A percentile compares a stretch with the other conserved stretches of the same genome.
Conservation (phyloP, 1,284 basidiomycete genomes). For the Rhodotorula sp. region DNA sequence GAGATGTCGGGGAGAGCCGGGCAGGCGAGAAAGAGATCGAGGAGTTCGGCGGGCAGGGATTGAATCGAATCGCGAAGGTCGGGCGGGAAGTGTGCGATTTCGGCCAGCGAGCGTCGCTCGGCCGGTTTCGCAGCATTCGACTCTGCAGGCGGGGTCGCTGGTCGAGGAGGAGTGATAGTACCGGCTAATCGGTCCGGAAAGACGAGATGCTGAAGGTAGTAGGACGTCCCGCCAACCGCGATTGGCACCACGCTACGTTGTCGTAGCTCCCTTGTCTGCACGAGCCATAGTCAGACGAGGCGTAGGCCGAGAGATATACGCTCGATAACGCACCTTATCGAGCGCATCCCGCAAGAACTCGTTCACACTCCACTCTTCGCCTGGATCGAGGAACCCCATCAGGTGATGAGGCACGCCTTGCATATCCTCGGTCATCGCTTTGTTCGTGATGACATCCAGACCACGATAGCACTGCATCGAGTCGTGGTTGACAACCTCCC, state of each 20-base stretch:
- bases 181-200: slow-evolving; percentile 50
- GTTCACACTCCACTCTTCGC: slow-evolving; percentile 69
- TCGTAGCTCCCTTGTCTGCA: slow-evolving; percentile 69
- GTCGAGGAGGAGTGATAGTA: background rate
- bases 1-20: slow-evolving; percentile 36
- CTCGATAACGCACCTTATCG: slow-evolving; percentile 32
- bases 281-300: slow-evolving; percentile 49
- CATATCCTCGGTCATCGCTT: slow-evolving; percentile 73
- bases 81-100: slow-evolving; percentile 42
- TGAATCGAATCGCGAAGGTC: slow-evolving; percentile 43
- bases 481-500: slow-evolving; percentile 84
- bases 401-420: slow-evolving; percentile 81
- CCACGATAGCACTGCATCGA: slow-evolving; percentile 98
- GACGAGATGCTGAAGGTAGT: slow-evolving; percentile 90
- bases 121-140: background rate
- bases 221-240: slow-evolving; percentile 90
- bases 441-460: slow-evolving; percentile 93
- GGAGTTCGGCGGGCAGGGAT: slow-evolving; percentile 55
- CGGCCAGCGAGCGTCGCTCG: slow-evolving; percentile 10
- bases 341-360: slow-evolving; percentile 48
- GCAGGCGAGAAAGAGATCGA: slow-evolving; percentile 52
- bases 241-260: slow-evolving; percentile 68
- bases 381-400: slow-evolving; percentile 80
- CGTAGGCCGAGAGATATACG: accelerated
- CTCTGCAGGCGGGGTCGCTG: background rate